These are phyloP conservation scores for Zalaria sp. DNA, from an alignment of 2,329 filamentous ascomycete species.

Conservation along the genomic window DNA sequence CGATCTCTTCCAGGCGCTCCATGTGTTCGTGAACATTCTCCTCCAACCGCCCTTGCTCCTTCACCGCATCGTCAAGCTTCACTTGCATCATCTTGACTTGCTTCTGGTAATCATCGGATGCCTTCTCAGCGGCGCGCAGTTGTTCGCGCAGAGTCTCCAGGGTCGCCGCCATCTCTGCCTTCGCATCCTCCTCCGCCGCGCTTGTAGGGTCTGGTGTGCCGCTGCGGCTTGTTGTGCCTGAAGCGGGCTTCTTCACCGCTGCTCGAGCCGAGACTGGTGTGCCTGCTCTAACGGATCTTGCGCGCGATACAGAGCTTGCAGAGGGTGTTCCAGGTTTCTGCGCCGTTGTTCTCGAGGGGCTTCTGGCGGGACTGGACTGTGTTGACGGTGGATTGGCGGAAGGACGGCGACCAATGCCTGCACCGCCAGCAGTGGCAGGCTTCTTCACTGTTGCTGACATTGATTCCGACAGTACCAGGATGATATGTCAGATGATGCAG, in stretches of 20 bases:
- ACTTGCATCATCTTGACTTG: conserved; percentile 75
- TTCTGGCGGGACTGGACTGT: conserved; percentile 4
- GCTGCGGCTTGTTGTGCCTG: conserved; percentile 4
- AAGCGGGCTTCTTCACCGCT: conserved; percentile 44
- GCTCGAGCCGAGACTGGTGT: conserved; percentile 62
- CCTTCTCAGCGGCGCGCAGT: conserved; percentile 63
- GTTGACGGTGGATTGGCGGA: conserved; percentile 3
- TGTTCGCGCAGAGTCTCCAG: conserved; percentile 77
- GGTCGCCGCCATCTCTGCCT: conserved; percentile 63
- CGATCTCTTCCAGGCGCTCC: conserved; percentile 65
- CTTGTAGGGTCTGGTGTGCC: conserved; percentile 9
- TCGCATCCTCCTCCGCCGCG: conserved; percentile 45
- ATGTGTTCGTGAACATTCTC: conserved; percentile 79
- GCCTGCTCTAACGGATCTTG: conserved; percentile 48
- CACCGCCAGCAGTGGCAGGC: conserved; percentile 4
- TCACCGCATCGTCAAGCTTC: conserved; percentile 69
- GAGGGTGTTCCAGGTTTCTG: conserved; percentile 1
- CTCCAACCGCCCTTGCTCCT: conserved; percentile 75
- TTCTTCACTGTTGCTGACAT: conserved; percentile 7
- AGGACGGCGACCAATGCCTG: conserved; percentile 5
- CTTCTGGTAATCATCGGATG: conserved; percentile 53
- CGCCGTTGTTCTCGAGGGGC: conserved; percentile 3
- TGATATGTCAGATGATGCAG: background rate
- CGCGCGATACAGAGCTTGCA: conserved; percentile 14
- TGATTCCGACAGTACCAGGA: background rate